A percentile compares a stretch with the other conserved stretches of the same genome.
These are phyloP conservation scores for Scutellaria minor DNA, from an alignment of 257 asterid species.

Conservation along the genomic window DNA sequence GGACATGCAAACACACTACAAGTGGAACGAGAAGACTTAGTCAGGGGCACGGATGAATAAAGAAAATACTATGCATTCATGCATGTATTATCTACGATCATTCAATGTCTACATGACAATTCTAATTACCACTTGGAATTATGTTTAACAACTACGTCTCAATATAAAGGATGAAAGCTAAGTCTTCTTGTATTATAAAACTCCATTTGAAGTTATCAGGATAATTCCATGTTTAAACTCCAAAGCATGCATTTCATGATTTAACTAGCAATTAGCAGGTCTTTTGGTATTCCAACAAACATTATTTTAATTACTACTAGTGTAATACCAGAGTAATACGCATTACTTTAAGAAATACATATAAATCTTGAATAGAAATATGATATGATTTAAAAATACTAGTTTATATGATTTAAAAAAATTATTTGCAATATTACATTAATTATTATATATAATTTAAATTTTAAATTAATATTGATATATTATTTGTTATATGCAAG, in stretches of 20 bases:
- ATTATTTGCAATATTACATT: too few relatives aligned
- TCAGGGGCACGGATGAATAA: constrained; percentile 17
- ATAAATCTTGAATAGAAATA: too few relatives aligned
- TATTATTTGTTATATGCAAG: too few relatives aligned
- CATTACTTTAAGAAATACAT: too few relatives aligned
- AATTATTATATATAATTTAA: too few relatives aligned
- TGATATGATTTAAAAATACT: too few relatives aligned
- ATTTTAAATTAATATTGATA: too few relatives aligned
- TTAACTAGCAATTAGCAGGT: neutral
- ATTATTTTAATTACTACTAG: neutral
- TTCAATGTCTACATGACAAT: neutral
- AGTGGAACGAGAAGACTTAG: neutral
- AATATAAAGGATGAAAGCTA: neutral
- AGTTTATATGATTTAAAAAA: too few relatives aligned
- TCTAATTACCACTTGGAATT: neutral
- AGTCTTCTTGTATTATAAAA: neutral
- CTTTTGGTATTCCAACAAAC: neutral
- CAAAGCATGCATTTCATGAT: constrained; percentile 3
- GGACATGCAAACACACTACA: neutral
- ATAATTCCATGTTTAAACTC: constrained; percentile 13
- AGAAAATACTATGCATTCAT: neutral
- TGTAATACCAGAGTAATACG: neutral
- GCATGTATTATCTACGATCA: too few relatives aligned
- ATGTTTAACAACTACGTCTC: constrained; percentile 7
- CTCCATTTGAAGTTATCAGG: constrained; percentile 22